Conservation (phyloP, 192 early-diverging fungal genomes). For the Mortierella claussenii region DNA sequence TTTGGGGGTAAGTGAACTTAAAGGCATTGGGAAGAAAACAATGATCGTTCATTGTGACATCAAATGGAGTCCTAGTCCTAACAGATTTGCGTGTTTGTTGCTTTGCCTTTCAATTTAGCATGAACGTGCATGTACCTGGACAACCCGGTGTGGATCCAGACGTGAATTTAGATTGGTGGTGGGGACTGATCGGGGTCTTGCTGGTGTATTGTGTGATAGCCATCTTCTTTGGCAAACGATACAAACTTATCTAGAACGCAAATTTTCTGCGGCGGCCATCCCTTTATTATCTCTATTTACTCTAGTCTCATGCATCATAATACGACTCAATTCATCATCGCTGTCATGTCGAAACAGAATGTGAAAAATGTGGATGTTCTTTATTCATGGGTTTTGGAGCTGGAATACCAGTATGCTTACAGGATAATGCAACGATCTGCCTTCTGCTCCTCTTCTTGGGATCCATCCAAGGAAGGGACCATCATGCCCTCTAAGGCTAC, state of each 20-base stretch:
- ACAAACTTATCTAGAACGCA: slow-evolving; percentile 49
- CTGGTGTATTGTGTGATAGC: slow-evolving; percentile 30
- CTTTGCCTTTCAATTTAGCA: slow-evolving; percentile 30
- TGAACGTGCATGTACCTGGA: slow-evolving; percentile 73
- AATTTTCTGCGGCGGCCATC: not conserved
- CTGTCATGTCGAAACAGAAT: too few relatives aligned
- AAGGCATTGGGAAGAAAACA: too few relatives aligned
- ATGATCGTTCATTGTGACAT: too few relatives aligned
- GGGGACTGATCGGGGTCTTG: slow-evolving; percentile 24
- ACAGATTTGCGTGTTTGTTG: too few relatives aligned
- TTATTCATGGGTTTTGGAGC: too few relatives aligned
- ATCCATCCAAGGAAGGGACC: slow-evolving; percentile 1
- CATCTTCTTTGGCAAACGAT: slow-evolving; percentile 33
- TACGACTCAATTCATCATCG: too few relatives aligned
- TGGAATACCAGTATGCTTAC: not conserved
- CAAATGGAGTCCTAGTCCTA: too few relatives aligned
- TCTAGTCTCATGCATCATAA: too few relatives aligned
- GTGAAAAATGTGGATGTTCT: too few relatives aligned
- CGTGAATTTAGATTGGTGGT: slow-evolving; percentile 31
- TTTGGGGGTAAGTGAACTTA: slow-evolving; percentile 60
- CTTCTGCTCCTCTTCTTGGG: not conserved
- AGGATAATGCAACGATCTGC: slow-evolving; percentile 7
- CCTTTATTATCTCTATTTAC: not conserved
- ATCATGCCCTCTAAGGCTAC: slow-evolving; percentile 49
- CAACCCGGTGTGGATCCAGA: slow-evolving; percentile 44